Percentiles rank a stretch among this genome's conserved stretches.
These are phyloP conservation scores for Aurinia saxatilis DNA, from an alignment of 345 rosid species.

Conservation along the genomic window DNA sequence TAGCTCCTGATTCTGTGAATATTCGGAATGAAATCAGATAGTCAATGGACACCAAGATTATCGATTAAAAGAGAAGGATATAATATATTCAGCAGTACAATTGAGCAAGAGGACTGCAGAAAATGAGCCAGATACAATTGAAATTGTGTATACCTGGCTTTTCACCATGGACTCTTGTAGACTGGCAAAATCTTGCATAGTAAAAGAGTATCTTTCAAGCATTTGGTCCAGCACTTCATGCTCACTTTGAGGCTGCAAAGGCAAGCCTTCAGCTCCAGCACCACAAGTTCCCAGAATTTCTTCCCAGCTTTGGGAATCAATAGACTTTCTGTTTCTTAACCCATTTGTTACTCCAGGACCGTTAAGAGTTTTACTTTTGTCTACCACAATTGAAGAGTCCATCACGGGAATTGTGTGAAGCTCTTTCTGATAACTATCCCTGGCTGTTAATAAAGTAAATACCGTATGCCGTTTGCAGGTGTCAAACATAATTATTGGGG, in stretches of 20 bases:
- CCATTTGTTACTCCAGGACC: constrained; percentile 41
- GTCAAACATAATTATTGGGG: constrained; percentile 6
- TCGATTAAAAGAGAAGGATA: not conserved
- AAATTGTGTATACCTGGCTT: constrained; percentile 43
- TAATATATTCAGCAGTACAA: not conserved
- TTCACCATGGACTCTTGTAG: constrained; percentile 35
- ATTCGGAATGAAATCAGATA: not conserved
- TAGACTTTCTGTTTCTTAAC: constrained; percentile 37
- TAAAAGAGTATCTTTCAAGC: constrained; percentile 31
- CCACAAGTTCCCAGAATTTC: constrained; percentile 41
- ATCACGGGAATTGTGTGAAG: constrained; percentile 27
- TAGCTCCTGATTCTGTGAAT: constrained; percentile 34
- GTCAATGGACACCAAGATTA: not conserved
- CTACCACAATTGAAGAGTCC: constrained; percentile 31
- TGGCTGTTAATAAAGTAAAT: constrained; percentile 21
- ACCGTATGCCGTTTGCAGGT: not conserved
- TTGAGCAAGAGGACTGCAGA: not conserved
- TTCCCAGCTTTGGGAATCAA: constrained; percentile 63
- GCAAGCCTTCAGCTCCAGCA: constrained; percentile 37
- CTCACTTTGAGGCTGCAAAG: constrained; percentile 40
- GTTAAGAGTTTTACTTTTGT: constrained; percentile 29
- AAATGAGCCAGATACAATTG: not conserved
- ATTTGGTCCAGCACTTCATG: constrained; percentile 42
- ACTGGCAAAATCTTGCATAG: constrained; percentile 43
- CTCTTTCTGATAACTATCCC: constrained; percentile 49